These are phyloP conservation scores for Paracamarosporium sp. DNA, from an alignment of 2,329 filamentous ascomycete genomes.

Conservation along the genomic window DNA sequence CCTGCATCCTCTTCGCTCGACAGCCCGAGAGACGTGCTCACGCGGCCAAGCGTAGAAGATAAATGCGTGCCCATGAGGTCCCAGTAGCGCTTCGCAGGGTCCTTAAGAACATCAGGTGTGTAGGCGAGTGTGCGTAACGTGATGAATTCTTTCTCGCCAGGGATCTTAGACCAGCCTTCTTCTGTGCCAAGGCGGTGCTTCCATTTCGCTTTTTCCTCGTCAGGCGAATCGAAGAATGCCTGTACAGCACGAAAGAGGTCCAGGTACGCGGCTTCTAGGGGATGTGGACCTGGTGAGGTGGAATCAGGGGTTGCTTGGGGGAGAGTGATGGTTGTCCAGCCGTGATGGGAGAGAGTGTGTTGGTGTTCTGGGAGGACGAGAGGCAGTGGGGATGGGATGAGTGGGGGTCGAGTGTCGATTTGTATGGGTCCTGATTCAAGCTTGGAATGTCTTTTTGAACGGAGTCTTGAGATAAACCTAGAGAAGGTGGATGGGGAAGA, in stretches of 20 bases:
- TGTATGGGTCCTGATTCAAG: background rate
- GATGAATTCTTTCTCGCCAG: constrained; percentile 49
- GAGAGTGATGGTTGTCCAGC: constrained; percentile 46
- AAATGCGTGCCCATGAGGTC: constrained; percentile 37
- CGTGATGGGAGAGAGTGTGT: constrained; percentile 34
- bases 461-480: constrained; percentile 36
- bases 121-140: constrained; percentile 40
- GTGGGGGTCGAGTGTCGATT: constrained; percentile 26
- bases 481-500: constrained; percentile 35
- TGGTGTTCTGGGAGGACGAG: constrained; percentile 43
- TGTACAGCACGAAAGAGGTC: constrained; percentile 38
- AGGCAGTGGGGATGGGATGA: constrained; percentile 32
- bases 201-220: constrained; percentile 34
- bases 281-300: constrained; percentile 23
- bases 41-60: constrained; percentile 27
- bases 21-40: constrained; percentile 30
- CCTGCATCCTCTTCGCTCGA: constrained; percentile 18
- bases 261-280: constrained; percentile 37
- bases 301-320: constrained; percentile 16
- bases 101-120: constrained; percentile 39
- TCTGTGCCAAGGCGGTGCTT: constrained; percentile 41
- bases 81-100: constrained; percentile 41
- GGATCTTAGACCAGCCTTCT: constrained; percentile 45
- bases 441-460: constrained; percentile 17
- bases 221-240: constrained; percentile 38